These are phyloP conservation scores for Lentinula sp. DNA, from an alignment of 768 basidiomycete genomes.

Conservation along the genomic window DNA sequence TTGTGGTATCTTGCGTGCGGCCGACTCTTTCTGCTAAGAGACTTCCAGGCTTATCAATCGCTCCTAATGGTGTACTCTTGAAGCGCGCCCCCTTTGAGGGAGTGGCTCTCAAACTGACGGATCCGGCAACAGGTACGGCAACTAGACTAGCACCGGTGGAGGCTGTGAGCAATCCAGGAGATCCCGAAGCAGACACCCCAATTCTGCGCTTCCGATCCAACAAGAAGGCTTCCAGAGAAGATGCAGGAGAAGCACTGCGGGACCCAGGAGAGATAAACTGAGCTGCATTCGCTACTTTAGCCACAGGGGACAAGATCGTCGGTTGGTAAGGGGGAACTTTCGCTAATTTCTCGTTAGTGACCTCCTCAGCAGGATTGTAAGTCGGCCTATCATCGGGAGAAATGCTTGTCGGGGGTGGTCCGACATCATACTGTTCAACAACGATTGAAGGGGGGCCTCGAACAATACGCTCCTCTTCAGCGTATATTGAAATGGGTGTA, in stretches of 20 bases:
- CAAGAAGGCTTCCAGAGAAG: slow-evolving; percentile 61
- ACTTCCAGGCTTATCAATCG: slow-evolving; percentile 20
- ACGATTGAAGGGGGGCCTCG: neutral
- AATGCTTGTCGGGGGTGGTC: neutral
- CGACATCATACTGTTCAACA: neutral
- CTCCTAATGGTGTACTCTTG: slow-evolving; percentile 67
- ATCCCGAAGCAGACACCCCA: slow-evolving; percentile 14
- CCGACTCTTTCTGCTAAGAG: neutral
- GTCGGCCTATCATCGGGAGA: neutral
- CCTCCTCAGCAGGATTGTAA: neutral
- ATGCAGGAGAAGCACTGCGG: slow-evolving; percentile 40
- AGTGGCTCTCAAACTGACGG: slow-evolving; percentile 10
- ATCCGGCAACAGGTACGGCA: slow-evolving; percentile 12
- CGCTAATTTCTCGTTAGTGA: neutral
- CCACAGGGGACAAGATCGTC: slow-evolving; percentile 6
- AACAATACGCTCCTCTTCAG: neutral
- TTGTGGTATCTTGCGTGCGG: too few species aligned
- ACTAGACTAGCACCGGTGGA: slow-evolving; percentile 3
- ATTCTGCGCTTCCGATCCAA: slow-evolving; percentile 60
- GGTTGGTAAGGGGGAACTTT: slow-evolving; percentile 6
- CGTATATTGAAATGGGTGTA: neutral
- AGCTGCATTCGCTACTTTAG: slow-evolving; percentile 8
- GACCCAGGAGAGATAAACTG: slow-evolving; percentile 16
- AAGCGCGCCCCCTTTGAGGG: slow-evolving; percentile 50
- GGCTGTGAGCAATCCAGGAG: slow-evolving; percentile 4